phyloP scores from a whole-genome alignment of 2,329 filamentous ascomycete genomes.

The Xylaria hypoxylon region DNA sequence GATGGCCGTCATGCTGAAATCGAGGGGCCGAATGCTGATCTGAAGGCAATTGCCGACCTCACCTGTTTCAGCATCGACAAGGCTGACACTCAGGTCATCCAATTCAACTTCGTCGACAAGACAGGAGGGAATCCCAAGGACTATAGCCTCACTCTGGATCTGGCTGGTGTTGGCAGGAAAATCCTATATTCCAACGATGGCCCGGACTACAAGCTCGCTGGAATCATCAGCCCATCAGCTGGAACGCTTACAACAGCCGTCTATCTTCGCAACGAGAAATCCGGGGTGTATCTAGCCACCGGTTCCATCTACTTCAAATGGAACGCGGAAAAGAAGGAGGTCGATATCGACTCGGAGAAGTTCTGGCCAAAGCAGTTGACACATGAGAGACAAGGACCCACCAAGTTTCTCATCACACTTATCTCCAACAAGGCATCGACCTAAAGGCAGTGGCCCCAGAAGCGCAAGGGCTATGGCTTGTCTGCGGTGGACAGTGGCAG shows the following conservation, averaged over 20 bases:
- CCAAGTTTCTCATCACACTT: background rate
- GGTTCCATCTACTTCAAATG: constrained; percentile 12
- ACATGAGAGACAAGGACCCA: background rate
- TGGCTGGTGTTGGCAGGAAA: background rate
- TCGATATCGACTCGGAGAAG: background rate
- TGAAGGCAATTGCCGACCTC: background rate
- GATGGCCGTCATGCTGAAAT: too few species aligned
- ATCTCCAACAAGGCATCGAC: background rate
- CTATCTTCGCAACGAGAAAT: background rate
- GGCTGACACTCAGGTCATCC: background rate
- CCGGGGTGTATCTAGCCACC: background rate
- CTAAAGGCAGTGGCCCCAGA: background rate
- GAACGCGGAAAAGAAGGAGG: background rate
- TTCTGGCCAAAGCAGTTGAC: background rate
- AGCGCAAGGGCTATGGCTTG: background rate
- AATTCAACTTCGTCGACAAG: constrained; percentile 1
- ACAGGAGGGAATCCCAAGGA: background rate
- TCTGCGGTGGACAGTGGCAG: background rate
- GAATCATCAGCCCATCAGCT: background rate
- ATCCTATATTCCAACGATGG: background rate
- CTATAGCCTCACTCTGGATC: background rate
- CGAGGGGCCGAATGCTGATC: too few species aligned
- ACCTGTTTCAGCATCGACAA: constrained; percentile 1
- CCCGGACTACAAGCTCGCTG: constrained; percentile 5
- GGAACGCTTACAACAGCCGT: background rate